Evolutionary conservation across 768 basidiomycete genomes (phyloP), one percentile per base, ranked within the genome.

Genomic region (Brasilioporus rufonigricans): DNA sequence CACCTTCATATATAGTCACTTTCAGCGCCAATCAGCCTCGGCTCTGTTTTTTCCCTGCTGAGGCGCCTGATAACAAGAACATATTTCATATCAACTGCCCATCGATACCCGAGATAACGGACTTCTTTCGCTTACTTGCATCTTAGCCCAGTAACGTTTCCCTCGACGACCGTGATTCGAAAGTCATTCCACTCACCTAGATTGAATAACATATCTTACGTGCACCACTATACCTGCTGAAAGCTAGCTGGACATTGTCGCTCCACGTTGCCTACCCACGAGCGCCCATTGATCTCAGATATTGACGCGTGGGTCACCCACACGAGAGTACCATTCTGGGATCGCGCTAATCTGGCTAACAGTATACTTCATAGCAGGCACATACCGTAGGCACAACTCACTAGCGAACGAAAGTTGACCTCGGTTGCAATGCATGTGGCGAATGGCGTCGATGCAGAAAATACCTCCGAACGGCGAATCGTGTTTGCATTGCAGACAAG

Each of bases 41-140:
- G n/a, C n/a, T n/a, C n/a, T n/a, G n/a, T 9, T 29, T 35, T 39
- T 26, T 50, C 44, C 21, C 19, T n/a, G n/a, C n/a, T 21, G 24
- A 19, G 23, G 33, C 47, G 19, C 5, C 52, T 26, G 53, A 44
- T 47, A 45, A 53, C 18, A 13, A 45, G 29, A 14, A 7, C 14
- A 52, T 2, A 29, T 18, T 40, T 33, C 32, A 39, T 47, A 44
- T 44, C 35, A 61, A 33, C n/a, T 49, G 4, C n/a, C 14, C 16
- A 47, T 49, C 27, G 21, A 50, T 24, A 40, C n/a, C 38, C 26
- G 38, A 47, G 31, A 61, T 32, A 44, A 43, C 5, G 26, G 4
- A 5, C 43, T 54, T 57, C 41, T 35, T n/a, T 60, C 44, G 43
- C 57, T 50, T 60, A 41, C 60, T 50, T 39, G 5, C 19, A 19